Evolutionary conservation across 805 yeast genomes (phyloP).

Genomic region (Komagataella mondaviorum): DNA sequence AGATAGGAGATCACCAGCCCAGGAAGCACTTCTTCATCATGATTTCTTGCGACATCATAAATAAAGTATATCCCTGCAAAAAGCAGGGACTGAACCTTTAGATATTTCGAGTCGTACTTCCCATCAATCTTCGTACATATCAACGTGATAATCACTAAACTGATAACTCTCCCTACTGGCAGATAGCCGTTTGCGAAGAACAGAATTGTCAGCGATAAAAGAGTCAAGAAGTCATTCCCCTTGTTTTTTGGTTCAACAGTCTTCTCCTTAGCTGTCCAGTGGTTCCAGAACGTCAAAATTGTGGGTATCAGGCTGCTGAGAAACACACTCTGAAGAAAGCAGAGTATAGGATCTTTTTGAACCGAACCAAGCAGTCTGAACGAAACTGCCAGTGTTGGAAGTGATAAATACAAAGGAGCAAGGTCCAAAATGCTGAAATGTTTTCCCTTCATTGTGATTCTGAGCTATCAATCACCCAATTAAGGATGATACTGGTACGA

Average conservation of each 20-base stretch:
- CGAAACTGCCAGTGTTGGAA: conserved; percentile 14
- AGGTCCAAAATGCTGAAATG: conserved; percentile 9
- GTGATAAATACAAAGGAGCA: conserved; percentile 18
- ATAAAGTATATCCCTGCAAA: conserved; percentile 1
- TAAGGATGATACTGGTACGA: conserved; percentile 1
- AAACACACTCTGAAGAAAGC: neutral
- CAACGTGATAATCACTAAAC: conserved; percentile 11
- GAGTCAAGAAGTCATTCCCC: neutral
- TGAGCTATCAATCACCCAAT: neutral
- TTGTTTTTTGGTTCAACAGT: neutral
- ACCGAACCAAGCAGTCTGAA: neutral
- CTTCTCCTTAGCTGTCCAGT: neutral
- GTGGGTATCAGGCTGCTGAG: neutral
- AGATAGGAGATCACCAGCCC: conserved; percentile 1
- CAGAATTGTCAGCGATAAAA: conserved; percentile 8
- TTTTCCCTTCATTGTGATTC: neutral
- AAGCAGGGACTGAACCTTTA: conserved; percentile 1
- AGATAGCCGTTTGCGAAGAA: conserved; percentile 11
- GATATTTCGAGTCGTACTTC: conserved; percentile 7
- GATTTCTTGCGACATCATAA: neutral
- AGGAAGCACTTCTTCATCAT: conserved; percentile 3
- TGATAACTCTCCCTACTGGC: conserved; percentile 13
- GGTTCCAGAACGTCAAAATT: neutral
- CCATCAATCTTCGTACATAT: conserved; percentile 4
- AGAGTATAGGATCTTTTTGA: neutral